Percentiles rank a stretch among this genome's conserved stretches.
phyloP scores from a whole-genome alignment of 192 early-diverging fungal species.

The Dispira simplex region DNA sequence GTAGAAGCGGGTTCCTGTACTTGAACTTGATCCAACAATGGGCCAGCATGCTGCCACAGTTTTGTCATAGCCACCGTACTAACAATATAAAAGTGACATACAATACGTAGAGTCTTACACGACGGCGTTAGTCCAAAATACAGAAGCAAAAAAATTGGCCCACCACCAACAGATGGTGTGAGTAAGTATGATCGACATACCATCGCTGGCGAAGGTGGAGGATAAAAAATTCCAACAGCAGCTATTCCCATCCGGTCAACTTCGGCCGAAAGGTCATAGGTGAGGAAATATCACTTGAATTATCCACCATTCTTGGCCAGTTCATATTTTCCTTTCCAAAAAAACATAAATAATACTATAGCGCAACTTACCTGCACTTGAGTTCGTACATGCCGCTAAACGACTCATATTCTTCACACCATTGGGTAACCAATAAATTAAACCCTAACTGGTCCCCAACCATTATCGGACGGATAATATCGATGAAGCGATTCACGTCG shows the following conservation, averaged over 20 bases:
- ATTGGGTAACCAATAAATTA: not conserved
- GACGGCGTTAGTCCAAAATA: too few species aligned
- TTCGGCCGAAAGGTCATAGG: too few species aligned
- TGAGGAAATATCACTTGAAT: too few species aligned
- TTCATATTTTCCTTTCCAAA: not conserved
- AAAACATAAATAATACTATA: not conserved
- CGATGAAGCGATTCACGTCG: conserved; percentile 24
- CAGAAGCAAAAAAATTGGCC: too few species aligned
- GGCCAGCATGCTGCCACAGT: not conserved
- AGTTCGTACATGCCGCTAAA: conserved; percentile 7
- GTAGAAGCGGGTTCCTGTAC: too few species aligned
- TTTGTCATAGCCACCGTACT: not conserved
- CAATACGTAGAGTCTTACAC: too few species aligned
- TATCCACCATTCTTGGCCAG: not conserved
- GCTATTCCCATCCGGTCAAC: not conserved
- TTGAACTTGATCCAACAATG: not conserved
- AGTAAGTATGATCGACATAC: not conserved
- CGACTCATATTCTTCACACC: conserved; percentile 10
- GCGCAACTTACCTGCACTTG: conserved; percentile 31
- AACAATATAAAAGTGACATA: not conserved
- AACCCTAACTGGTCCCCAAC: not conserved
- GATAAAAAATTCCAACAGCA: not conserved
- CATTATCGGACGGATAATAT: too few species aligned
- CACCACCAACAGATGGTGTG: not conserved
- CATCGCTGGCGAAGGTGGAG: not conserved